phyloP scores from a whole-genome alignment of 257 asterid species.

The Rhazya stricta region DNA sequence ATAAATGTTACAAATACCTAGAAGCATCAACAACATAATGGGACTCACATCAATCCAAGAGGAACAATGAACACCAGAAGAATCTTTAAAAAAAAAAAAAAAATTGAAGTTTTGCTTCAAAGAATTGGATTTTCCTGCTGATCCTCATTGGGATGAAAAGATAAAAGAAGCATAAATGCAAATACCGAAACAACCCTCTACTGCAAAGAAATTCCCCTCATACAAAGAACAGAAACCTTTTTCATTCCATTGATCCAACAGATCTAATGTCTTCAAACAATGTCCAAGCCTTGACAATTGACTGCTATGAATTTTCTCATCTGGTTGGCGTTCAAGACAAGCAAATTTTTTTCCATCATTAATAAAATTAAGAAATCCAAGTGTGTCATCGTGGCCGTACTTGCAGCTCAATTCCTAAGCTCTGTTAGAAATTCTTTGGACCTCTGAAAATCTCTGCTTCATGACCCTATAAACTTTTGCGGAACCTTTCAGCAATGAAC shows the following conservation, averaged over 20 bases:
- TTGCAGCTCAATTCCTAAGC: slow-evolving; percentile 8
- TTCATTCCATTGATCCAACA: not conserved
- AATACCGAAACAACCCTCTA: not conserved
- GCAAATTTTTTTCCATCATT: slow-evolving; percentile 1
- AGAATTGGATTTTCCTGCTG: slow-evolving; percentile 4
- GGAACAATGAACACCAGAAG: not conserved
- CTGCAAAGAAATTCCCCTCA: not conserved
- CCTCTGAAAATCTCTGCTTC: slow-evolving; percentile 14
- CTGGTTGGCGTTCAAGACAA: not conserved
- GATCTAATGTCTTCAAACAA: not conserved
- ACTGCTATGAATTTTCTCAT: slow-evolving; percentile 9
- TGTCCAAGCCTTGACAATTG: slow-evolving; percentile 6
- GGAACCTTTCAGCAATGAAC: slow-evolving; percentile 24
- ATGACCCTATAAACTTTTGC: slow-evolving; percentile 16
- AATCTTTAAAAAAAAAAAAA: not conserved
- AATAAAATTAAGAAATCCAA: slow-evolving; percentile 22
- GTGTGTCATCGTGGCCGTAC: slow-evolving; percentile 18
- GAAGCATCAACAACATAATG: not conserved
- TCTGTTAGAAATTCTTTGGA: not conserved
- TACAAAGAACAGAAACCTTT: not conserved
- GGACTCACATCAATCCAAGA: not conserved
- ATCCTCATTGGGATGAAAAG: not conserved
- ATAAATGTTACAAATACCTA: not conserved
- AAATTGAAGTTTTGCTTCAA: not conserved
- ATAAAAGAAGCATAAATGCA: not conserved